Conservation (phyloP, 805 yeast genomes). For the Kockiozyma suomiensis region DNA sequence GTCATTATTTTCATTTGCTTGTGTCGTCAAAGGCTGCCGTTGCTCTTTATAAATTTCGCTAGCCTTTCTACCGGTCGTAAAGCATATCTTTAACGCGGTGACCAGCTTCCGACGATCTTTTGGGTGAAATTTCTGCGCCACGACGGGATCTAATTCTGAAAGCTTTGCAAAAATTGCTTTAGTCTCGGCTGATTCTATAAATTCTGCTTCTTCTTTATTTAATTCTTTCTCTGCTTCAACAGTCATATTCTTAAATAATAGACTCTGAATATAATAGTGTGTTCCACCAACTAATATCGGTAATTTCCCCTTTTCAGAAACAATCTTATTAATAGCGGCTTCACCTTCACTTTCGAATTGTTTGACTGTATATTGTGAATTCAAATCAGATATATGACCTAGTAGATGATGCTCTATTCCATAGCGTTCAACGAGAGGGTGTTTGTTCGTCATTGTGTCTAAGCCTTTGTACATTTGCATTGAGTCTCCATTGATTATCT, state of each 20-base stretch:
- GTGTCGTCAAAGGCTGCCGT: constrained; percentile 27
- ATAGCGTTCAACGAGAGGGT: constrained; percentile 74
- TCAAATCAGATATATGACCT: constrained; percentile 74
- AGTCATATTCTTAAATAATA: constrained; percentile 71
- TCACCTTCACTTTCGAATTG: constrained; percentile 75
- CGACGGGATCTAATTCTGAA: constrained; percentile 61
- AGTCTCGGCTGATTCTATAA: constrained; percentile 34
- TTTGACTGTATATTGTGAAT: constrained; percentile 78
- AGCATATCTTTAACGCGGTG: constrained; percentile 80
- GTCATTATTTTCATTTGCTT: background rate
- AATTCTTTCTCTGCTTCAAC: constrained; percentile 42
- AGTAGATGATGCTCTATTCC: constrained; percentile 85
- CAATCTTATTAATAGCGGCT: constrained; percentile 59
- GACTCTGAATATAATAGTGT: constrained; percentile 83
- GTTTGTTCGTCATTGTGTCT: constrained; percentile 86
- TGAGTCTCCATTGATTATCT: constrained; percentile 92
- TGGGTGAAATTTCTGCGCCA: constrained; percentile 86
- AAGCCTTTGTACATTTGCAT: constrained; percentile 87
- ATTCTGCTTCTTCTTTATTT: constrained; percentile 14
- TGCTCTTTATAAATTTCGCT: constrained; percentile 73
- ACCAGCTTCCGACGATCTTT: constrained; percentile 78
- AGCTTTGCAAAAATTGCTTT: constrained; percentile 49
- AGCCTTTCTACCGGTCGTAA: constrained; percentile 64
- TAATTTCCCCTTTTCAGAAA: constrained; percentile 60
- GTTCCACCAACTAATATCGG: constrained; percentile 97